Conservation (phyloP, 2,329 filamentous ascomycete species). For the Cladophialophora chaetospira region DNA sequence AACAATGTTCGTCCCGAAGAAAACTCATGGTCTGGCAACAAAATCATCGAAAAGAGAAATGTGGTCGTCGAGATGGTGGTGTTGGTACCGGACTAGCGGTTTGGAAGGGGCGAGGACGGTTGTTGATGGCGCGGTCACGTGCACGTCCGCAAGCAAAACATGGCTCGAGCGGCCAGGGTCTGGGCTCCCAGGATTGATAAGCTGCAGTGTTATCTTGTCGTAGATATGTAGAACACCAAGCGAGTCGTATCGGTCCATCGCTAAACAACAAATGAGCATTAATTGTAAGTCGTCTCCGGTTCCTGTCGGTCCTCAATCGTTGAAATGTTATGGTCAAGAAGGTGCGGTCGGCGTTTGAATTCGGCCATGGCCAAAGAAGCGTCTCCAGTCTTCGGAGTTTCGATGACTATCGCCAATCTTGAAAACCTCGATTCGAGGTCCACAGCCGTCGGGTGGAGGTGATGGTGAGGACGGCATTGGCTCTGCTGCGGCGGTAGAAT, state of each 20-base stretch:
- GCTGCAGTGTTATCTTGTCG: background rate
- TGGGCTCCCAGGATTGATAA: background rate
- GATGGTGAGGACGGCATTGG: background rate
- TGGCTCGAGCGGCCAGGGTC: background rate
- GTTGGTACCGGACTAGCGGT: background rate
- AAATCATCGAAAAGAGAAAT: background rate
- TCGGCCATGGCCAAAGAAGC: constrained; percentile 22
- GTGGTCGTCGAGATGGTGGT: background rate
- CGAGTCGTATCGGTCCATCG: background rate
- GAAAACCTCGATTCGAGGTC: constrained; percentile 1
- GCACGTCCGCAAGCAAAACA: constrained; percentile 1
- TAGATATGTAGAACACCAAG: background rate
- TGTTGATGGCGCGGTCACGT: background rate
- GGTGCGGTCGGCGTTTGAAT: background rate
- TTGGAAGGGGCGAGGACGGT: background rate
- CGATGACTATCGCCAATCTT: constrained; percentile 15
- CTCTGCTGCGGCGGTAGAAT: background rate
- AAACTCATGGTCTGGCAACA: background rate
- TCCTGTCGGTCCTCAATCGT: background rate
- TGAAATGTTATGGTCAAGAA: background rate
- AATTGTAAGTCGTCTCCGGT: background rate
- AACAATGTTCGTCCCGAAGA: background rate
- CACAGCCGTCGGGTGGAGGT: background rate
- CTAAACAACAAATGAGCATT: background rate
- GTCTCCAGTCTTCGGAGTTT: constrained; percentile 28